A percentile compares a stretch with the other conserved stretches of the same genome.
Evolutionary conservation across 2,329 filamentous ascomycete species (phyloP).

Genomic region (Meredithiella fracta): DNA sequence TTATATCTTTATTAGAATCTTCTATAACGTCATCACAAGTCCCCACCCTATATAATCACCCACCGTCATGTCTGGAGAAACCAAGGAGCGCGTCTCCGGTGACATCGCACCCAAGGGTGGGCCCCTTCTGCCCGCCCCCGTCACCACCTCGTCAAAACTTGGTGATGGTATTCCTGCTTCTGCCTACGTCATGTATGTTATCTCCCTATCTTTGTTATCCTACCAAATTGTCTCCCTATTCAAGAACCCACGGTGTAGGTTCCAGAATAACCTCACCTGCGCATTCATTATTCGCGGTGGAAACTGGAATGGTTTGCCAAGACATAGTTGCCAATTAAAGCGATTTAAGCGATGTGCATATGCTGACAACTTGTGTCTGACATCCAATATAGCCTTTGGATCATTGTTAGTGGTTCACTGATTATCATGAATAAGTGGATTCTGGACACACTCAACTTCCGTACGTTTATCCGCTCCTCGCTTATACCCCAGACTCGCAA

Average conservation of each 20-base stretch:
- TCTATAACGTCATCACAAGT: not conserved
- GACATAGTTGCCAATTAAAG: not conserved
- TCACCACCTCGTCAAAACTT: constrained; percentile 57
- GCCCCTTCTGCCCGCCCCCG: constrained; percentile 40
- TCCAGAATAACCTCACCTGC: too few species aligned
- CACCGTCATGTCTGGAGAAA: constrained; percentile 34
- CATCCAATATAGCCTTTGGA: constrained; percentile 41
- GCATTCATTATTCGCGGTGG: too few species aligned
- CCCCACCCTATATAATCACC: constrained; percentile 1
- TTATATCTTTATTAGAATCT: not conserved
- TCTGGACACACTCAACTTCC: constrained; percentile 68
- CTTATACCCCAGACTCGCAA: not conserved
- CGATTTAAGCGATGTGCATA: not conserved
- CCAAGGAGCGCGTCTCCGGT: constrained; percentile 72
- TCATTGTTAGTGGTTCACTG: constrained; percentile 77
- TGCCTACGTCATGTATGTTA: constrained; percentile 60
- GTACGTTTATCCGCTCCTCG: constrained; percentile 19
- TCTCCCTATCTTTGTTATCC: not conserved
- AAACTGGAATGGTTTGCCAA: too few species aligned
- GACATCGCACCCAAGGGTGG: constrained; percentile 41
- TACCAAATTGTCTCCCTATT: not conserved
- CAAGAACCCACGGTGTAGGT: not conserved
- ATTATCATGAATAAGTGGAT: constrained; percentile 99
- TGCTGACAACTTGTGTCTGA: constrained; percentile 2
- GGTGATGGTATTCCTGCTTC: constrained; percentile 57